Conservation (phyloP, 208 protist genomes). For the Angomonas ambiguus region DNA sequence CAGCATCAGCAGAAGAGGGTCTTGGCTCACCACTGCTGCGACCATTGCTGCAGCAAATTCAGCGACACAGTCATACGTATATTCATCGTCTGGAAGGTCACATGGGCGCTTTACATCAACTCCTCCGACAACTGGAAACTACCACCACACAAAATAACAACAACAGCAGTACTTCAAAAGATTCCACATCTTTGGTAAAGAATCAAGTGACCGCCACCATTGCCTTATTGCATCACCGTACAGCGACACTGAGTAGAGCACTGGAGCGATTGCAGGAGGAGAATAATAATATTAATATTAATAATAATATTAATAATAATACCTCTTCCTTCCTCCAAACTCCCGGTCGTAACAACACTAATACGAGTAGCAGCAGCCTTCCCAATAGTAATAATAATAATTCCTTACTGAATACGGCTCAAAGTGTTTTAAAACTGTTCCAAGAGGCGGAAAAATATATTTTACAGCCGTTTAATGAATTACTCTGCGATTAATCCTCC, state of each 20-base stretch:
- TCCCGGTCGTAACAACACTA: too few species aligned
- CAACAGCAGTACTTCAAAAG: neutral
- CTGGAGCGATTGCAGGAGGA: conserved; percentile 29
- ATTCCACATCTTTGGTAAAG: neutral
- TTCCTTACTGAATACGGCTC: neutral
- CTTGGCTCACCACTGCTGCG: conserved; percentile 21
- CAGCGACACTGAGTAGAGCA: conserved; percentile 29
- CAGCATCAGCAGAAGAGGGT: too few species aligned
- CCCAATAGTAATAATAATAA: too few species aligned
- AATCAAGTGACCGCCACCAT: conserved; percentile 28
- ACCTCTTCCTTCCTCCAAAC: too few species aligned
- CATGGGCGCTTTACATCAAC: conserved; percentile 29
- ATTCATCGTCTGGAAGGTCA: conserved; percentile 44
- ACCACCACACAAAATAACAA: neutral
- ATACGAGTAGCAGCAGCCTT: too few species aligned
- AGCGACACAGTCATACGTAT: conserved; percentile 33
- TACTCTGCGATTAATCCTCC: conserved; percentile 24
- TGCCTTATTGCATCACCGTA: conserved; percentile 52
- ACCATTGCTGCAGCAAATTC: conserved; percentile 30
- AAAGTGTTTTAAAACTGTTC: conserved; percentile 33
- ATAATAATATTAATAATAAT: too few species aligned
- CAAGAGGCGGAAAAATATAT: conserved; percentile 39
- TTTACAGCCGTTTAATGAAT: conserved; percentile 55
- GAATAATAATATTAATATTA: too few species aligned
- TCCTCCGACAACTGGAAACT: conserved; percentile 24